These are phyloP conservation scores for Tuber brumale DNA, from an alignment of 495 filamentous ascomycete species.

Conservation along the genomic window DNA sequence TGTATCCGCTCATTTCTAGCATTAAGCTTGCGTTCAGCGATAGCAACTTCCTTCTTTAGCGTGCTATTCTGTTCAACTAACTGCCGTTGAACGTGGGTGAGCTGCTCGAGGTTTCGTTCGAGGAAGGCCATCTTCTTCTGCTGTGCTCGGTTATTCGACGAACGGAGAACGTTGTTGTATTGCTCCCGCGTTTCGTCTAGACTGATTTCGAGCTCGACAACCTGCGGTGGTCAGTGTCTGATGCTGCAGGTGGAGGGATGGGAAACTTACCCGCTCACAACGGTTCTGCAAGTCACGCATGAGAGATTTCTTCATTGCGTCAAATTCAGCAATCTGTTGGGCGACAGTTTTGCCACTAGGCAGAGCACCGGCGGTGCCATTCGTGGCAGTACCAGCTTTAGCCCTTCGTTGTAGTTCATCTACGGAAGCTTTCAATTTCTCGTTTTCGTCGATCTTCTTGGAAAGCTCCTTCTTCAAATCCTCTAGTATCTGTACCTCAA, in stretches of 20 bases:
- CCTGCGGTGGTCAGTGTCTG: conserved; percentile 40
- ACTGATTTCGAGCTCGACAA: conserved; percentile 95
- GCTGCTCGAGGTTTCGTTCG: conserved; percentile 93
- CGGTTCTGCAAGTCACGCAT: conserved; percentile 98
- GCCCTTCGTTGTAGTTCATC: conserved; percentile 69
- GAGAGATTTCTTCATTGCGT: conserved; percentile 98
- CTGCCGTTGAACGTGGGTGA: conserved; percentile 94
- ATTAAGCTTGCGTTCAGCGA: conserved; percentile 93
- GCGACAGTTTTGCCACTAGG: conserved; percentile 87
- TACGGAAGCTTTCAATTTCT: conserved; percentile 62
- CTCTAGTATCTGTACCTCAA: conserved; percentile 60
- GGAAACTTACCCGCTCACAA: conserved; percentile 64
- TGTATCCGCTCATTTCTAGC: conserved; percentile 94
- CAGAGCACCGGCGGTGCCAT: conserved; percentile 49
- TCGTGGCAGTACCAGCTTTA: conserved; percentile 52
- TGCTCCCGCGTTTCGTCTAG: conserved; percentile 95
- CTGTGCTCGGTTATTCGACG: conserved; percentile 93
- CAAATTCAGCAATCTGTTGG: conserved; percentile 96
- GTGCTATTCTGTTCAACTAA: conserved; percentile 94
- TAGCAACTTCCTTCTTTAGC: conserved; percentile 97
- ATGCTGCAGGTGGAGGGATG: background rate
- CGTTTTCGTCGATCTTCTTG: conserved; percentile 68
- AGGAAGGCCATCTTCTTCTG: conserved; percentile 99
- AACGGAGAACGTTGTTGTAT: conserved; percentile 94
- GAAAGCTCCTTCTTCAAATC: conserved; percentile 66